phyloP scores from a whole-genome alignment of 1,139 yeast species.

The Geotrichum cucujoidarum region DNA sequence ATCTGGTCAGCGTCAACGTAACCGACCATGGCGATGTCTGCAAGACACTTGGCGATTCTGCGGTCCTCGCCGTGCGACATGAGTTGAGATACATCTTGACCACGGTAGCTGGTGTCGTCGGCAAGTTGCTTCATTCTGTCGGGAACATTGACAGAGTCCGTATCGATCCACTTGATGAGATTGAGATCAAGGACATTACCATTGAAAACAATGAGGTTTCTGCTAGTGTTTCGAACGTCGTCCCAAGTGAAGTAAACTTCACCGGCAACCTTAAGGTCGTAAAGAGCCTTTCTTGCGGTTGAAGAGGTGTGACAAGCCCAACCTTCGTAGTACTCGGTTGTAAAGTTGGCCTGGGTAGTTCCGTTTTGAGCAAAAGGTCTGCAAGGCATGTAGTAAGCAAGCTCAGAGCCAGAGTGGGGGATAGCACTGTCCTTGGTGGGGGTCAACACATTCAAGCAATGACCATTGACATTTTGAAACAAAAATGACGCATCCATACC shows the following conservation, averaged over 20 bases:
- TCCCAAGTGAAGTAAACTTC: constrained; percentile 91
- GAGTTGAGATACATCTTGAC: constrained; percentile 76
- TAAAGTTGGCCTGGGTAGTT: constrained; percentile 56
- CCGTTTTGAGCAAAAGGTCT: constrained; percentile 66
- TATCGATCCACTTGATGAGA: constrained; percentile 66
- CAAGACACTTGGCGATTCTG: constrained; percentile 70
- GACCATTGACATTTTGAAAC: constrained; percentile 93
- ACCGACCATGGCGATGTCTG: constrained; percentile 88
- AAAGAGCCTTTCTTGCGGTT: constrained; percentile 63
- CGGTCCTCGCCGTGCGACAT: constrained; percentile 67
- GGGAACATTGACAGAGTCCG: constrained; percentile 69
- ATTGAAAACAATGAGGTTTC: constrained; percentile 79
- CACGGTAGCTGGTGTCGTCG: constrained; percentile 52
- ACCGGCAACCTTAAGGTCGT: constrained; percentile 55
- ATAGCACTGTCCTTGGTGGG: constrained; percentile 68
- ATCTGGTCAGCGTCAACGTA: constrained; percentile 81
- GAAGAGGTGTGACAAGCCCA: constrained; percentile 87
- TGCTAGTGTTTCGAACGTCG: constrained; percentile 61
- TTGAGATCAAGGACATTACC: constrained; percentile 83
- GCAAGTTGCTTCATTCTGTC: constrained; percentile 58
- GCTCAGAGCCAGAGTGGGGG: constrained; percentile 56
- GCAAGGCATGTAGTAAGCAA: constrained; percentile 98
- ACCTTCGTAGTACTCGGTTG: constrained; percentile 59
- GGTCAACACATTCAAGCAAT: constrained; percentile 75
- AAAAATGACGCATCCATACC: constrained; percentile 84